phyloP scores from a whole-genome alignment of 257 asterid species.

The Solanum ossicruentum region DNA sequence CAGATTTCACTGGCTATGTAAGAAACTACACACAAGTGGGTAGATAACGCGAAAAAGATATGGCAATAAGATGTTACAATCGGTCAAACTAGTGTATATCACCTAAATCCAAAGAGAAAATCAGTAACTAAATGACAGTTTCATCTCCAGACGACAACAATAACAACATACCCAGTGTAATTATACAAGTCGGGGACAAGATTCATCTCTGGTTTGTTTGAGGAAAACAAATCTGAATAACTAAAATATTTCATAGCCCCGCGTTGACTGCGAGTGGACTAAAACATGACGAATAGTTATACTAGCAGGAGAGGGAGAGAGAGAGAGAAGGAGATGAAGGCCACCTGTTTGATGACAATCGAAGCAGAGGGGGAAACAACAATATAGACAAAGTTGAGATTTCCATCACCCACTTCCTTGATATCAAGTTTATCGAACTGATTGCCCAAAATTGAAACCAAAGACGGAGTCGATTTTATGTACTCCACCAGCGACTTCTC shows the following conservation, averaged over 20 bases:
- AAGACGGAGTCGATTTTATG: constrained; percentile 60
- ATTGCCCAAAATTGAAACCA: constrained; percentile 50
- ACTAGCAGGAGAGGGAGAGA: background rate
- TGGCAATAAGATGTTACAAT: no score
- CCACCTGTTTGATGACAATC: constrained; percentile 81
- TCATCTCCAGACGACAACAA: no score
- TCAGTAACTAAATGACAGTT: no score
- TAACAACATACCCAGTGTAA: no score
- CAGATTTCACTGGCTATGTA: background rate
- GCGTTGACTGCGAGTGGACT: background rate
- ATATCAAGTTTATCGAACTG: constrained; percentile 50
- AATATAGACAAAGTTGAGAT: constrained; percentile 87
- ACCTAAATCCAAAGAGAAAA: no score
- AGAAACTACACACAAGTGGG: background rate
- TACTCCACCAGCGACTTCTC: constrained; percentile 68
- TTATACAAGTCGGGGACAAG: no score
- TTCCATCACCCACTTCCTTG: constrained; percentile 96
- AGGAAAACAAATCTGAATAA: background rate
- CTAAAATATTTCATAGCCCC: background rate
- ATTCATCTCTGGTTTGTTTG: background rate
- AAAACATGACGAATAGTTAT: background rate
- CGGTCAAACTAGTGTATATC: no score
- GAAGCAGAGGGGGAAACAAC: constrained; percentile 50
- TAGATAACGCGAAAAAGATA: no score
- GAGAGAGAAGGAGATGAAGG: background rate